phyloP scores from a whole-genome alignment of 2,329 filamentous ascomycete genomes.

The Cordyceps cateniannulata region DNA sequence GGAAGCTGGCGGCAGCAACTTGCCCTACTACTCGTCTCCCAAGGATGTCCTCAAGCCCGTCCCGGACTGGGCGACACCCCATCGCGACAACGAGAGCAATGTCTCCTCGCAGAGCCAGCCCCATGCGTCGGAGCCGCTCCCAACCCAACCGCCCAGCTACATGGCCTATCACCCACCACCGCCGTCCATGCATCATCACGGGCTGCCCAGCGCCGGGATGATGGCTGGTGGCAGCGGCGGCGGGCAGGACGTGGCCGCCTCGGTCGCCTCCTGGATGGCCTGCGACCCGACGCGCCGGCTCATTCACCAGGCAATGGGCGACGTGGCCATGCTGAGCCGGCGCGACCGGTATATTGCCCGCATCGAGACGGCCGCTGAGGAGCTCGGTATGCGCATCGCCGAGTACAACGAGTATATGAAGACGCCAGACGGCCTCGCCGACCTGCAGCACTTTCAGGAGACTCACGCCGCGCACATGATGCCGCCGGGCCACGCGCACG shows the following conservation, averaged over 20 bases:
- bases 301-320: constrained; percentile 35
- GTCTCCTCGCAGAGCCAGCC: neutral
- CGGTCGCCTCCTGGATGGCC: constrained; percentile 28
- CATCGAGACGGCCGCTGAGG: constrained; percentile 47
- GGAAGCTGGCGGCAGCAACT: neutral
- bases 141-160: neutral
- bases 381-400: constrained; percentile 46
- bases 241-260: constrained; percentile 12
- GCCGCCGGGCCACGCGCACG: neutral
- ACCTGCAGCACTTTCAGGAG: constrained; percentile 8
- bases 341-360: constrained; percentile 41
- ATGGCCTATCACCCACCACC: constrained; percentile 16
- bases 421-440: constrained; percentile 21
- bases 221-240: constrained; percentile 14
- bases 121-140: neutral
- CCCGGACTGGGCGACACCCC: neutral
- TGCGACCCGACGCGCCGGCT: constrained; percentile 18
- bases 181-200: constrained; percentile 17
- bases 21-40: neutral
- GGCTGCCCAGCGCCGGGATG: constrained; percentile 1
- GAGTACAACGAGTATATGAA: constrained; percentile 41
- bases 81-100: neutral
- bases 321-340: constrained; percentile 37
- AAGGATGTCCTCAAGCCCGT: neutral
- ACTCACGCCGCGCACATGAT: neutral